Base-by-base conservation (phyloP, 176 grass and related monocot species). In the Phragmites australis region DNA sequence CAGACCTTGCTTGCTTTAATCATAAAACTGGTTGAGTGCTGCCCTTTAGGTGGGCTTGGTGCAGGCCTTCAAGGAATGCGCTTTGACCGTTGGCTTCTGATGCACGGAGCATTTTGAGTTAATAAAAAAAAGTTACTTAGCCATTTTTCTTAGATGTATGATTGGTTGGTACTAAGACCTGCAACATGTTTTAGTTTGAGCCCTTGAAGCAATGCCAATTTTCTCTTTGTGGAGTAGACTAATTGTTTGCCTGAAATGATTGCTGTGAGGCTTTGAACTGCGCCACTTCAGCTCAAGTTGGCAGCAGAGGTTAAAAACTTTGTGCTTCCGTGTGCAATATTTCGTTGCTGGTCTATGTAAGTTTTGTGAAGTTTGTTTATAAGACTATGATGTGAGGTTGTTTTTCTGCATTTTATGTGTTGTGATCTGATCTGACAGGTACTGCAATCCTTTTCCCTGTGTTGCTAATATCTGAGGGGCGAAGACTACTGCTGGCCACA, bases 1-100 rank as follows among this genome's bases (percentile, higher is more conserved):
- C 29, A 65, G 45, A 17, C 22, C 34, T 43, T 67, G 37, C 37
- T 76, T 86, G 19, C 67, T 80, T 62, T 69, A 61, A 62, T 71
- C 42, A 31, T 60, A 54, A 41, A 34, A n/a, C 21, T 50, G 70
- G 58, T 42, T 59, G 34, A 80, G 42, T 40, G 77, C 32, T 43
- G 10, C 18, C 62, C 18, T 39, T 64, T 65, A 65, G 74, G 34
- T 37, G 34, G 34, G 68, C 40, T 26, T 73, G 37, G 46, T 64
- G 39, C 70, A 45, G 19, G 26, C 18, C 18, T 83, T 57, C 48
- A 67, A 44, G 48, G 41, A 75, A 73, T 56, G 40, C 67, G 1
- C 46, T 79, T 54, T 85, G 67, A 44, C 37, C 25, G 31, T 45
- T 72, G 17, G 19, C 1, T 64, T 64, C 3, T 60, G n/a, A 70